phyloP scores from a whole-genome alignment of 306 rosid genomes.

The Ochetophila trinervis region DNA sequence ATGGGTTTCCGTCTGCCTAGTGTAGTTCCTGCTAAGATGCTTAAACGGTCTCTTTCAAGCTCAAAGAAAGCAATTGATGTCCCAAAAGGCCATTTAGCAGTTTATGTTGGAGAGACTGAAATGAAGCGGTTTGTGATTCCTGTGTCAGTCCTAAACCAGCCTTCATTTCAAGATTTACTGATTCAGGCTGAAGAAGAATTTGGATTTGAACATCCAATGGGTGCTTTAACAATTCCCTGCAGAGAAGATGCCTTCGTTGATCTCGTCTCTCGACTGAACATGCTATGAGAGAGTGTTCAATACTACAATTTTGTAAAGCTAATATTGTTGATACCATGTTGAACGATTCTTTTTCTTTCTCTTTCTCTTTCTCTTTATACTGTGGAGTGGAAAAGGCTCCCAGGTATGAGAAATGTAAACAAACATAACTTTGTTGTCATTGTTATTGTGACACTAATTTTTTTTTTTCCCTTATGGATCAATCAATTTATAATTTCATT shows the following conservation, averaged over 20 bases:
- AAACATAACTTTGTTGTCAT: too few relatives aligned
- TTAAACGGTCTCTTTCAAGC: background rate
- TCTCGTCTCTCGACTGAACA: slow-evolving; percentile 26
- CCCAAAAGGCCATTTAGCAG: slow-evolving; percentile 41
- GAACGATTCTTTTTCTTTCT: too few relatives aligned
- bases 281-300: background rate
- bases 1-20: background rate
- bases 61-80: slow-evolving; percentile 6
- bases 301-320: too few relatives aligned
- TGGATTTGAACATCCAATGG: slow-evolving; percentile 44
- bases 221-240: slow-evolving; percentile 49
- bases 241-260: slow-evolving; percentile 34
- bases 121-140: background rate
- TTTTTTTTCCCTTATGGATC: too few relatives aligned
- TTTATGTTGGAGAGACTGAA: slow-evolving; percentile 16
- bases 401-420: too few relatives aligned
- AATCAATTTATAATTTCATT: too few relatives aligned
- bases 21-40: slow-evolving; percentile 19
- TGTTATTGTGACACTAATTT: too few relatives aligned
- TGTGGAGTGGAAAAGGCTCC: too few relatives aligned
- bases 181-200: slow-evolving; percentile 42
- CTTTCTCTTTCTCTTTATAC: too few relatives aligned
- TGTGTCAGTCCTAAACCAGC: slow-evolving; percentile 15
- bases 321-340: too few relatives aligned
- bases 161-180: slow-evolving; percentile 39